phyloP scores from a whole-genome alignment of 768 basidiomycete genomes.

The Tricholoma matsutake region DNA sequence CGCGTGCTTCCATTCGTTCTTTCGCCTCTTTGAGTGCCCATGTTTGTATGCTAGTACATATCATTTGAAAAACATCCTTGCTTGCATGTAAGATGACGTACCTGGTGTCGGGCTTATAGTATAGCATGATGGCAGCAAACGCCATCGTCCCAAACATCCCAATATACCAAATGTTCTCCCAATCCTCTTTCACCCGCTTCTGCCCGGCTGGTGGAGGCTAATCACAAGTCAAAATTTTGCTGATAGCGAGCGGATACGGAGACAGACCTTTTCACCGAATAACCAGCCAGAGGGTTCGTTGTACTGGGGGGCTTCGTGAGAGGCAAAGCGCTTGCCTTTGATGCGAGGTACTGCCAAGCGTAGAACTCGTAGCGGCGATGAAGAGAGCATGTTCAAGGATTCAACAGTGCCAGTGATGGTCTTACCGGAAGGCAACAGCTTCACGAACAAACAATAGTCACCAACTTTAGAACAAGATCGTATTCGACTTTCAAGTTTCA shows the following conservation, averaged over 20 bases:
- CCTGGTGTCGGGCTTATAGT: slow-evolving; percentile 95
- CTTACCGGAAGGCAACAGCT: slow-evolving; percentile 9
- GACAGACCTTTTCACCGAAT: slow-evolving; percentile 83
- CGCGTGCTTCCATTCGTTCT: slow-evolving; percentile 87
- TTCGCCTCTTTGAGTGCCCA: slow-evolving; percentile 94
- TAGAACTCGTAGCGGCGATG: slow-evolving; percentile 46
- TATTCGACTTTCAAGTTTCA: not conserved
- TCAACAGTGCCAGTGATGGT: not conserved
- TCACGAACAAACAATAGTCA: slow-evolving; percentile 14
- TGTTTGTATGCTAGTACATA: slow-evolving; percentile 66
- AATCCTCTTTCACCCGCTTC: slow-evolving; percentile 84
- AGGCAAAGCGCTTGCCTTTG: slow-evolving; percentile 52
- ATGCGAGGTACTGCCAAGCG: slow-evolving; percentile 37
- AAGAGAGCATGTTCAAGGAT: slow-evolving; percentile 38
- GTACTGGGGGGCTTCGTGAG: slow-evolving; percentile 77
- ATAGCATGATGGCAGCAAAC: slow-evolving; percentile 69
- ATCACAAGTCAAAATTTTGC: slow-evolving; percentile 2
- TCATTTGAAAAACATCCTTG: slow-evolving; percentile 1
- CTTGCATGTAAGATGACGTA: slow-evolving; percentile 31
- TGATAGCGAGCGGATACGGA: not conserved
- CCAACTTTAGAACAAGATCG: not conserved
- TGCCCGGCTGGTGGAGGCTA: slow-evolving; percentile 78
- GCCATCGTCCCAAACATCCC: slow-evolving; percentile 91
- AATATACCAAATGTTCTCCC: slow-evolving; percentile 88
- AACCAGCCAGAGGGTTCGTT: slow-evolving; percentile 88